Evolutionary conservation across 2,329 filamentous ascomycete genomes (phyloP).

Genomic region (Pezicula radicicola): DNA sequence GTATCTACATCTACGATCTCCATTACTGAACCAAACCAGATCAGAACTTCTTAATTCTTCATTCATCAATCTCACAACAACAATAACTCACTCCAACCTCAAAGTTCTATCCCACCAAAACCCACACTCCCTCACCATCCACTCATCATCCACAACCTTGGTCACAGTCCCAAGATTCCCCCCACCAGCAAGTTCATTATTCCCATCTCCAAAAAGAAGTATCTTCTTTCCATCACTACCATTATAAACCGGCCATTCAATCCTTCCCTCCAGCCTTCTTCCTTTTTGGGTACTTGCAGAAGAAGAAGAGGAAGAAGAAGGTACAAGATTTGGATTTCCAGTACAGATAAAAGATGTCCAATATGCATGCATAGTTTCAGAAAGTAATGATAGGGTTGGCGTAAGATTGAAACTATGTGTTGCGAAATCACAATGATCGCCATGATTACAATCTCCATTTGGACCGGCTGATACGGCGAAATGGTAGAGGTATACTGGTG

Average conservation of each 20-base stretch:
- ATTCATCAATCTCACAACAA: background rate
- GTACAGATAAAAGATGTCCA: slow-evolving; percentile 27
- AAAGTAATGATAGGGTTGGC: slow-evolving; percentile 14
- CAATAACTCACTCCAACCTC: slow-evolving; percentile 34
- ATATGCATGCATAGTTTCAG: slow-evolving; percentile 27
- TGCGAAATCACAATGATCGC: slow-evolving; percentile 40
- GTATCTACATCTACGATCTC: too few species aligned
- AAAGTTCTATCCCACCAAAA: slow-evolving; percentile 60
- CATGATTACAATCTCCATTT: slow-evolving; percentile 37
- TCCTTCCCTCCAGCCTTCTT: slow-evolving; percentile 13
- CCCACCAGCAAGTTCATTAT: slow-evolving; percentile 47
- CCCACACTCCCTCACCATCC: slow-evolving; percentile 45
- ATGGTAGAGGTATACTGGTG: slow-evolving; percentile 54
- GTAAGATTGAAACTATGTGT: slow-evolving; percentile 31
- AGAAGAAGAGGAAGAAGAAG: background rate
- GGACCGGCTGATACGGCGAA: slow-evolving; percentile 45
- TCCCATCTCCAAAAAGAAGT: slow-evolving; percentile 57
- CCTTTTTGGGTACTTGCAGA: too few species aligned
- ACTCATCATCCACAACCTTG: slow-evolving; percentile 37
- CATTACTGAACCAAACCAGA: too few species aligned
- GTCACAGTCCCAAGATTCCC: slow-evolving; percentile 39
- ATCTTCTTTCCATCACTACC: slow-evolving; percentile 22
- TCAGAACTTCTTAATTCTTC: too few species aligned
- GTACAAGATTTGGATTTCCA: slow-evolving; percentile 27
- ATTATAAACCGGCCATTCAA: slow-evolving; percentile 19